Percentiles rank a stretch among this genome's conserved stretches.
These are phyloP conservation scores for Acanthochlamys bracteata DNA, from an alignment of 106 monocot genomes.

Conservation along the genomic window DNA sequence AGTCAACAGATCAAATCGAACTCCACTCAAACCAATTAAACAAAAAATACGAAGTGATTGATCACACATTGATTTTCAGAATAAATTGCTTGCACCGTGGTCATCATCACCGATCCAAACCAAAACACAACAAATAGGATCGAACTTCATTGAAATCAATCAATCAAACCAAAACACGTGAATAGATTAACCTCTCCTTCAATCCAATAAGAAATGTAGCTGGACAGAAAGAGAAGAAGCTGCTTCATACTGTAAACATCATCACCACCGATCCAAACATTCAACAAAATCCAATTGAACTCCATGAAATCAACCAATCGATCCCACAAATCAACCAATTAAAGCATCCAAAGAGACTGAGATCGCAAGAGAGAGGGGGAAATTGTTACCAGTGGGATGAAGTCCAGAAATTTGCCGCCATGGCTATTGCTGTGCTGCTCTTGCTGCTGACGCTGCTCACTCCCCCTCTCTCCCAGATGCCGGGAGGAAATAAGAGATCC, in stretches of 20 bases:
- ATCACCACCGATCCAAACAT: too few relatives aligned
- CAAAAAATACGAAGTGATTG: too few relatives aligned
- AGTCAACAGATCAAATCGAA: too few relatives aligned
- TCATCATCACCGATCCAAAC: not conserved
- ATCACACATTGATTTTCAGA: too few relatives aligned
- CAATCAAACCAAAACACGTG: not conserved
- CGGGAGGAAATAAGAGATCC: not conserved
- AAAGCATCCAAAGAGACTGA: not conserved
- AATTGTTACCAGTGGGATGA: conserved; percentile 58
- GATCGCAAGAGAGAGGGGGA: not conserved
- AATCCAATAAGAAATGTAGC: too few relatives aligned
- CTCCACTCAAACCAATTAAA: too few relatives aligned
- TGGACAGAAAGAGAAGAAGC: too few relatives aligned
- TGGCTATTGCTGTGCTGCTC: too few relatives aligned
- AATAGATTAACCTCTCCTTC: not conserved
- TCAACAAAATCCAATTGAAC: not conserved
- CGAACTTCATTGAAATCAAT: not conserved
- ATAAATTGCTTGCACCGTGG: not conserved
- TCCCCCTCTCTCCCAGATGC: too few relatives aligned
- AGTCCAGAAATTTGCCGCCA: conserved; percentile 87
- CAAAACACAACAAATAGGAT: not conserved
- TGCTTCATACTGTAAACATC: too few relatives aligned
- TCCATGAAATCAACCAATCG: not conserved
- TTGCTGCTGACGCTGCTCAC: too few relatives aligned
- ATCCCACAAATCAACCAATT: not conserved